Percentiles rank a stretch among this genome's conserved stretches.
These are phyloP conservation scores for Trichoderma orchidacearum DNA, from an alignment of 495 filamentous ascomycete genomes.

Conservation along the genomic window DNA sequence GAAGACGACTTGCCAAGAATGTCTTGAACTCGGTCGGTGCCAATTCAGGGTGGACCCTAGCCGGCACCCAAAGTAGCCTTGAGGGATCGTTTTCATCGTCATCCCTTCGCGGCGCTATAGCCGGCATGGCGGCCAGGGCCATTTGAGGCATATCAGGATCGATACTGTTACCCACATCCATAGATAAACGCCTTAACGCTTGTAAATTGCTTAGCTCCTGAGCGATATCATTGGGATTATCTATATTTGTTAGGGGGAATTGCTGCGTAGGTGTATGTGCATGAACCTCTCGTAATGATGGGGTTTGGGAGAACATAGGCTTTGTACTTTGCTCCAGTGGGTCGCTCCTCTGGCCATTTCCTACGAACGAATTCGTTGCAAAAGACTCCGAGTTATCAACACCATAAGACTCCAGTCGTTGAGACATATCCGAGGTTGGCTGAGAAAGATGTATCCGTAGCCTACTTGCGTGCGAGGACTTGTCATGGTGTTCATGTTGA, in stretches of 20 bases:
- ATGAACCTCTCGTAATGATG: slow-evolving; percentile 40
- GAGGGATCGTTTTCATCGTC: slow-evolving; percentile 82
- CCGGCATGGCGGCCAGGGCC: slow-evolving; percentile 48
- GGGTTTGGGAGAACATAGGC: slow-evolving; percentile 41
- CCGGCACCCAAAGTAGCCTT: slow-evolving; percentile 89
- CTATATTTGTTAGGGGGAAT: slow-evolving; percentile 82
- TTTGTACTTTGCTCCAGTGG: slow-evolving; percentile 33
- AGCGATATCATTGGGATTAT: slow-evolving; percentile 82
- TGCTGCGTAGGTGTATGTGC: slow-evolving; percentile 56
- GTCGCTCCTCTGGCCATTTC: slow-evolving; percentile 20
- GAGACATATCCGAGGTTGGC: background rate
- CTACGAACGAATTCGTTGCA: background rate
- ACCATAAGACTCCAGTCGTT: background rate
- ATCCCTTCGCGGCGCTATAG: slow-evolving; percentile 58
- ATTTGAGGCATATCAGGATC: slow-evolving; percentile 83
- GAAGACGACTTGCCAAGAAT: slow-evolving; percentile 84
- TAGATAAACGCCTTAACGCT: slow-evolving; percentile 91
- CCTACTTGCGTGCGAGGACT: background rate
- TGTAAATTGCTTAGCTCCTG: slow-evolving; percentile 94
- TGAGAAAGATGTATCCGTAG: background rate
- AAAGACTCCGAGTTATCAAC: background rate
- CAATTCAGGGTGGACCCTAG: slow-evolving; percentile 83
- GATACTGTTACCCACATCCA: slow-evolving; percentile 84
- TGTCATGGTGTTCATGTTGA: background rate
- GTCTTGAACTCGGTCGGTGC: slow-evolving; percentile 95